Evolutionary conservation across 2,329 filamentous ascomycete genomes (phyloP).

Genomic region (Phymatotrichopsis omnivora): DNA sequence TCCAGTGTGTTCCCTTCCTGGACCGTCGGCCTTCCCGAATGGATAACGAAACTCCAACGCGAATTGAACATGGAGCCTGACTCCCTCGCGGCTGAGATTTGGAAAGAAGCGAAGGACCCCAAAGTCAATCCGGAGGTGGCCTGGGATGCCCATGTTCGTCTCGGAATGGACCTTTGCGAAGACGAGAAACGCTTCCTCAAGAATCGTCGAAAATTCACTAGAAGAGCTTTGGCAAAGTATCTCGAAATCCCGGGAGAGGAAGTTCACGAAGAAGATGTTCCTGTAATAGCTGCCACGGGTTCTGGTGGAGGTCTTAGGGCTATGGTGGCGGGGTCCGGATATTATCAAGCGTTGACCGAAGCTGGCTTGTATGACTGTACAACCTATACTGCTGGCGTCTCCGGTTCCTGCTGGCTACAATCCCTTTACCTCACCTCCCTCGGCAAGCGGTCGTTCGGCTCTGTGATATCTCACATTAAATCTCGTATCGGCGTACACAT

Average conservation of each 20-base stretch:
- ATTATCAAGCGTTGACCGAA: conserved; percentile 71
- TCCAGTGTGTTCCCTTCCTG: conserved; percentile 23
- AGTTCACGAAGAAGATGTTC: conserved; percentile 87
- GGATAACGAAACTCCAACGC: conserved; percentile 29
- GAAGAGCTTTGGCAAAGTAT: conserved; percentile 68
- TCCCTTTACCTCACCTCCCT: conserved; percentile 76
- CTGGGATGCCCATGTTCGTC: conserved; percentile 68
- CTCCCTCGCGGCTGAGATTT: conserved; percentile 84
- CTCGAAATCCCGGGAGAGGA: conserved; percentile 66
- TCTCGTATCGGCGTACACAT: conserved; percentile 77
- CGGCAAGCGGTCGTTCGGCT: conserved; percentile 54
- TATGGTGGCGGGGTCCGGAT: conserved; percentile 81
- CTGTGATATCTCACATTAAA: conserved; percentile 76
- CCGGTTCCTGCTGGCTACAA: conserved; percentile 93
- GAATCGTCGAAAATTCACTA: conserved; percentile 58
- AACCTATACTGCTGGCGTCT: conserved; percentile 92
- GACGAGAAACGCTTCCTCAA: conserved; percentile 69
- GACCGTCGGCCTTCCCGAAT: conserved; percentile 25
- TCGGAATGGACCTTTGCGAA: conserved; percentile 68
- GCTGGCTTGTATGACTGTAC: conserved; percentile 86
- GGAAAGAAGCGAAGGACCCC: conserved; percentile 80
- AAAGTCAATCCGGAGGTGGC: conserved; percentile 76
- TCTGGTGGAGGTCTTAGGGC: conserved; percentile 87
- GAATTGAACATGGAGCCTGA: conserved; percentile 57
- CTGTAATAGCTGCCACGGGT: conserved; percentile 85